Evolutionary conservation across 176 grass and related monocot species (phyloP), one percentile per base, ranked within the genome.

Genomic region (Ananas comosus): DNA sequence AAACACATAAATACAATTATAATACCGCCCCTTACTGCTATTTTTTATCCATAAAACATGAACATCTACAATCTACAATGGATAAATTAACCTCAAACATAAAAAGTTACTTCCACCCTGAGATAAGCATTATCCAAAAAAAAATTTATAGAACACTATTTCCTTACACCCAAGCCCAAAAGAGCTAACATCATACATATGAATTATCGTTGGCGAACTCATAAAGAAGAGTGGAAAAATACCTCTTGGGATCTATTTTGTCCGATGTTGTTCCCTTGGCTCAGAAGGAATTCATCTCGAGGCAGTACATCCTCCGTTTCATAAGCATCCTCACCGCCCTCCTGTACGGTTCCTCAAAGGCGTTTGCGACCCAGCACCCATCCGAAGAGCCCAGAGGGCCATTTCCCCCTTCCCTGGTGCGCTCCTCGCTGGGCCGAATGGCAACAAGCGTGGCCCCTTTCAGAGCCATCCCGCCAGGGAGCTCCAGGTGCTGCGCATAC

Each of bases 241-340:
- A 84, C 86, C 81, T 72, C 56, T 83, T 49, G 53, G 27, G 22
- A 49, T 69, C 78, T 63, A 51, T 74, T 22, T 65, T 78, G 57
- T 16, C 3, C 2, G 73, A 59, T 66, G 54, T 5, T 13, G 50
- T 59, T 64, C 10, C 18, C 48, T 18, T 67, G 70, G 53, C 59
- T 88, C 76, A 97, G 80, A 97, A 97, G 21, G 89, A 97, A 72
- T 97, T 97, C 93, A 97, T 97, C 82, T 97, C 93, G 68, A 97
- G 83, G 64, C 67, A 70, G 69, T 90, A 92, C 49, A 72, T 92
- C 79, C 82, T 85, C 63, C 82, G 78, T 58, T 86, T 89, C 65
- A 97, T 67, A 53, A 97, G 93, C 79, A 90, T 72, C 65, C 72
- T 74, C 5, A 82, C 89, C 1, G 84, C 93, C 19, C 83, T 80